Evolutionary conservation across 257 asterid genomes (phyloP), one percentile per base, ranked within the genome.

Genomic region (Eustoma russellianum): DNA sequence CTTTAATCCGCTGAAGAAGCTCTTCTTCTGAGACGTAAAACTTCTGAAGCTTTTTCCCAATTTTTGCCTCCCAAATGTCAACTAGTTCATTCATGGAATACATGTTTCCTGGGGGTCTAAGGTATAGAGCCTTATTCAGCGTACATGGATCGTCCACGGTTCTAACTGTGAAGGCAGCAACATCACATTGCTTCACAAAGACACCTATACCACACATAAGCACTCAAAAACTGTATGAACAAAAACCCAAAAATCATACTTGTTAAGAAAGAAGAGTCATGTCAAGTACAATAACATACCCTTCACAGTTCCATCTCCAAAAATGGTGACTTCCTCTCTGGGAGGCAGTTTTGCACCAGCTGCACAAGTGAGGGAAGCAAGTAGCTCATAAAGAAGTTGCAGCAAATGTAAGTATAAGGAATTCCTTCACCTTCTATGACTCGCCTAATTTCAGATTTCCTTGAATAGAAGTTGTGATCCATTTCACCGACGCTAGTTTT

Each of bases 361-460:
- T 90, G 97, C 63, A 81, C 83, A 34, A 90, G 85, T 17, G 96
- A 86, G 0, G 95, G 96, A 35, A 90, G 91, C 50, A 86, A 59
- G 81, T 69, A 71, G 64, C 88, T 82, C 60, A 66, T 77, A 45
- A 76, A 86, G 76, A 90, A 86, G 80, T 90, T 90, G 84, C 95
- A 90, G 56, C 91, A 79, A 11, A 86, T 50, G 60, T 80, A 90
- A 58, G 98, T 86, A 71, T 81, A 64, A 28, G 95, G 98, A 66
- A 90, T 78, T 72, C 77, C 69, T 65, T 79, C 79, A 46, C 80
- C 78, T 76, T 90, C 98, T 34, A 90, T 75, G 2, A 90, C 71
- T 7, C 87, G 92, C 66, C 98, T 71, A 28, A 90, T 83, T 68
- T 82, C 92, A 14, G 91, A 52, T 77, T 90, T 90, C 55, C 77